Evolutionary conservation across 2,329 filamentous ascomycete genomes (phyloP).

Genomic region (Clonostachys sp.): DNA sequence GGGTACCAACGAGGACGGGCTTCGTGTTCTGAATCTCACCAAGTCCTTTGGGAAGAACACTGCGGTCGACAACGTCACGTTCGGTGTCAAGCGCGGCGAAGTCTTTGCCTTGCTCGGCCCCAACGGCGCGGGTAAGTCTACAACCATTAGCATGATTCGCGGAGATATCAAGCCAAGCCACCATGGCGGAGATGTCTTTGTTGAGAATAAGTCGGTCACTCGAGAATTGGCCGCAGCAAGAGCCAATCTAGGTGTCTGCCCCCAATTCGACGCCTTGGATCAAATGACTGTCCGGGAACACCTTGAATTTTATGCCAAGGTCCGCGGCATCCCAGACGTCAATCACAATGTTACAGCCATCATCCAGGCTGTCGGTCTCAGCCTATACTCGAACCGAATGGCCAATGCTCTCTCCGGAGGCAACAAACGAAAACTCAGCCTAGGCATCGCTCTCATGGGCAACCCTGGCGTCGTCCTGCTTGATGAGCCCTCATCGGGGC

Average conservation of each 20-base stretch:
- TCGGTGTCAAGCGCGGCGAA: constrained; percentile 73
- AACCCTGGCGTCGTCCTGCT: constrained; percentile 84
- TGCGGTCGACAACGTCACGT: constrained; percentile 85
- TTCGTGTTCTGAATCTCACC: constrained; percentile 75
- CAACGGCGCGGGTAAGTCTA: constrained; percentile 89
- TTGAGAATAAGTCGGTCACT: constrained; percentile 75
- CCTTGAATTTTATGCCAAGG: constrained; percentile 79
- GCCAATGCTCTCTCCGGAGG: constrained; percentile 79
- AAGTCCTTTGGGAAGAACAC: constrained; percentile 74
- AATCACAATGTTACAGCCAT: constrained; percentile 75
- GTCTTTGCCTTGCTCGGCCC: constrained; percentile 87
- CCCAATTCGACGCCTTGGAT: constrained; percentile 84
- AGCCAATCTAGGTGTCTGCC: constrained; percentile 81
- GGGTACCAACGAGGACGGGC: constrained; percentile 48
- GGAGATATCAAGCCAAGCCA: constrained; percentile 76
- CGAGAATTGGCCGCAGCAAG: constrained; percentile 68
- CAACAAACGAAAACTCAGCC: constrained; percentile 87
- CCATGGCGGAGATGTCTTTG: constrained; percentile 72
- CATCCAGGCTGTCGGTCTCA: constrained; percentile 74
- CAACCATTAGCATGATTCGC: constrained; percentile 82
- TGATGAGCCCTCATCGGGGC: constrained; percentile 83
- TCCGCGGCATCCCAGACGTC: constrained; percentile 72
- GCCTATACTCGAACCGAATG: constrained; percentile 67
- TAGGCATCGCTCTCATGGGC: constrained; percentile 89
- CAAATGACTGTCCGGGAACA: constrained; percentile 87